Conservation (phyloP, 176 grass and related monocot genomes). For the Oryza meridionalis region DNA sequence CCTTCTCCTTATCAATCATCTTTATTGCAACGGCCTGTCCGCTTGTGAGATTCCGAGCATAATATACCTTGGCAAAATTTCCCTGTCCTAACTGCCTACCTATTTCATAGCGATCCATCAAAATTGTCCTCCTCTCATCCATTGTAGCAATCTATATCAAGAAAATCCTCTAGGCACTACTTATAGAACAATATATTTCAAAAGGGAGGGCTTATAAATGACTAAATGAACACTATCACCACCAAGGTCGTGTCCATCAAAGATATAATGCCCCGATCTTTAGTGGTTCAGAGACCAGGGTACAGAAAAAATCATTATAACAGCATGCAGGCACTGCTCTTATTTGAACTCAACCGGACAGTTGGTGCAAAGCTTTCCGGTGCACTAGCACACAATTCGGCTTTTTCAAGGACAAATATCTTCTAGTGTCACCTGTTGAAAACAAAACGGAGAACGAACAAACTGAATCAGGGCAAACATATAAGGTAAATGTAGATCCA, state of each 20-base stretch:
- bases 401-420: slow-evolving; percentile 7
- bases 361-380: neutral
- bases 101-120: slow-evolving; percentile 59
- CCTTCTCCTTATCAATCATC: slow-evolving; percentile 59
- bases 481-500: neutral
- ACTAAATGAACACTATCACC: neutral
- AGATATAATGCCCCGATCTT: neutral
- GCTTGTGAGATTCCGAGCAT: slow-evolving; percentile 40
- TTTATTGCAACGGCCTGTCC: slow-evolving; percentile 63
- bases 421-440: neutral
- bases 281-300: neutral
- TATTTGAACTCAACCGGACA: neutral
- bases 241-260: neutral
- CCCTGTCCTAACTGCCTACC: slow-evolving; percentile 62
- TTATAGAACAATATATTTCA: neutral
- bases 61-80: slow-evolving; percentile 61
- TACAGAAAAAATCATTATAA: neutral
- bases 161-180: neutral
- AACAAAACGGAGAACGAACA: slow-evolving; percentile 9
- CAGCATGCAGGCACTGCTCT: neutral
- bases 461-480: slow-evolving; percentile 28
- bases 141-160: slow-evolving; percentile 35
- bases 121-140: slow-evolving; percentile 45
- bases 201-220: neutral
- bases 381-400: neutral